These are phyloP conservation scores for Paramecium sonneborni DNA, from an alignment of 73 alveolate species.

Conservation along the genomic window DNA sequence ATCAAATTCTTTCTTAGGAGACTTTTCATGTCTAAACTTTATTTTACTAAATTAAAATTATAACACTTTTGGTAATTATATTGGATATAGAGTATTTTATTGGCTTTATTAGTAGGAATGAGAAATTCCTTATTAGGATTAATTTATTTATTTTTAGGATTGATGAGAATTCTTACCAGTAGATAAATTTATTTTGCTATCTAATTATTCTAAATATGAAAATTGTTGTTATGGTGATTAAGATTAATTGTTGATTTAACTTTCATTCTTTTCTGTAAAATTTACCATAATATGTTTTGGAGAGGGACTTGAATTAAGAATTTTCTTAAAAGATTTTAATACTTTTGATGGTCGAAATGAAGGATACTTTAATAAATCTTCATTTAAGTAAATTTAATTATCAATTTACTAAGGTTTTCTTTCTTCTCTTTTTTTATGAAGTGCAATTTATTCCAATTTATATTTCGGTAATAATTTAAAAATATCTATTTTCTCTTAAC, in stretches of 20 bases:
- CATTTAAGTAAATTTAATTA: slow-evolving; percentile 1
- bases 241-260: not conserved
- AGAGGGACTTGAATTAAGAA: not conserved
- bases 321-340: not conserved
- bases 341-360: slow-evolving; percentile 35
- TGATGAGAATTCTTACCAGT: not conserved
- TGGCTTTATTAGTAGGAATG: not conserved
- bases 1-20: not conserved
- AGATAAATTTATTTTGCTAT: not conserved
- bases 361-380: not conserved
- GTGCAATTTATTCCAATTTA: not conserved
- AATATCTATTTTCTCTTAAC: not conserved
- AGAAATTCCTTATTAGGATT: not conserved
- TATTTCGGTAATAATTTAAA: not conserved
- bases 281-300: not conserved
- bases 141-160: not conserved
- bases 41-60: slow-evolving; percentile 5
- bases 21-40: not conserved
- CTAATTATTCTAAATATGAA: not conserved
- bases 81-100: not conserved
- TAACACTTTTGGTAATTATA: not conserved
- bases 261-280: not conserved
- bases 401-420: not conserved
- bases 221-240: not conserved
- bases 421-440: slow-evolving; percentile 32